Evolutionary conservation across 257 asterid species (phyloP).

Genomic region (Petunia axillaris): DNA sequence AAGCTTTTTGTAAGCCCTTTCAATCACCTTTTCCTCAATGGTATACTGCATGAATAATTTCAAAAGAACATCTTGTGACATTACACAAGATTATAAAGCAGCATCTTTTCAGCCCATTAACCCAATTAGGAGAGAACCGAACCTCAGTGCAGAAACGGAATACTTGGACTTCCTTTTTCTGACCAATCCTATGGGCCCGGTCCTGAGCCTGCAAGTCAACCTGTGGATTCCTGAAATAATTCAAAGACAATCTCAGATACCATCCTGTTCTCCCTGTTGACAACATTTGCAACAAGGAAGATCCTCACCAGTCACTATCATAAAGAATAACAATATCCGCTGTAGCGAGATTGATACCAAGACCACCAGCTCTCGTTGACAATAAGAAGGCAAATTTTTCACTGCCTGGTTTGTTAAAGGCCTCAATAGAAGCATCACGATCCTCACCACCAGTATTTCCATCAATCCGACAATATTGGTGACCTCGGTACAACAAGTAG

Average conservation of each 20-base stretch:
- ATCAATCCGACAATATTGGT: constrained; percentile 88
- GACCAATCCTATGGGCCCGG: constrained; percentile 99
- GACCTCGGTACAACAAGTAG: constrained; percentile 86
- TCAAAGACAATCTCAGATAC: constrained; percentile 25
- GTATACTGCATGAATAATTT: constrained; percentile 62
- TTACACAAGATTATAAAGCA: constrained; percentile 9
- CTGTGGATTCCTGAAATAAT: constrained; percentile 88
- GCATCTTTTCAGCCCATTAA: constrained; percentile 10
- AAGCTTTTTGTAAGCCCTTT: constrained; percentile 98
- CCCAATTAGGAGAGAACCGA: constrained; percentile 31
- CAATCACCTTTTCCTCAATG: constrained; percentile 98
- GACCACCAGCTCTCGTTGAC: constrained; percentile 31
- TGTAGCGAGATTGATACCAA: constrained; percentile 27
- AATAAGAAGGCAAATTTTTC: constrained; percentile 29
- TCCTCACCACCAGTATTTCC: constrained; percentile 67
- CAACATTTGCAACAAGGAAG: neutral
- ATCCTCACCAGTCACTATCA: constrained; percentile 94
- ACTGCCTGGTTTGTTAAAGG: constrained; percentile 27
- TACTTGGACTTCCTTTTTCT: constrained; percentile 99
- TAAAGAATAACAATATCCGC: constrained; percentile 96
- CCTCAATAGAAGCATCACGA: constrained; percentile 29
- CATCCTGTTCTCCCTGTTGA: neutral
- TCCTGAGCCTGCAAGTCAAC: constrained; percentile 99
- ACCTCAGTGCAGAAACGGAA: constrained; percentile 99
- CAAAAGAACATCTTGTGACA: constrained; percentile 29